Evolutionary conservation across 2,329 filamentous ascomycete species (phyloP), one percentile per base, ranked within the genome.

Genomic region (Curvularia lunata): DNA sequence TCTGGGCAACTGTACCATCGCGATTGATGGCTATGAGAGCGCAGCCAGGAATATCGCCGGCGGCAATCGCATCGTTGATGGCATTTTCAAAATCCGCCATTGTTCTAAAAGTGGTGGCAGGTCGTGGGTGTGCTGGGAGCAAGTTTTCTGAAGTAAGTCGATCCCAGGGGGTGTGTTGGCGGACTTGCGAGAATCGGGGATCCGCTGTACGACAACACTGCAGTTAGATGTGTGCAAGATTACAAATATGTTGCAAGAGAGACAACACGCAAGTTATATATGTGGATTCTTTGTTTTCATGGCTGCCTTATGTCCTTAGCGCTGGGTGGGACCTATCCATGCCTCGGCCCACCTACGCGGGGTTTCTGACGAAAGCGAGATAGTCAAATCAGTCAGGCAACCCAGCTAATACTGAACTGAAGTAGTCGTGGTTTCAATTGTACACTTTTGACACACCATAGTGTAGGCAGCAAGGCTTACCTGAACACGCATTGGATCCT

Each of bases 51-150:
- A 75, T 69, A 0, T 71, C 66, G n/a, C 59, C 38, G 5, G 63
- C 50, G 0, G 58, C 54, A 37, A 69, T 32, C 3, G 71, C 69
- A 34, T 66, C 43, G 27, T 67, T 59, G 27, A 74, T 64, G 8
- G 30, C 10, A n/a, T 65, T 49, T 43, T 74, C 72, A 25, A 75
- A 65, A 23, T 68, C 61, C n/a, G 60, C 40, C 66, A 69, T 69
- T 34, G 12, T 42, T 21, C 4, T 8, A 12, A 6, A 7, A 12
- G 9, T 7, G 10, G 3, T 21, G 5, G 5, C 21, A 42, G 40
- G 16, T 25, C 16, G 21, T 16, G 13, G 13, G 19, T 23, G 19
- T 45, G 25, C n/a, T 23, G 5, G 1, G 16, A n/a, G 6, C 0
- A n/a, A 25, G 40, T 3, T 3, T 42, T 7, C 4, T 2, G 3